Base-by-base conservation (phyloP, 2,329 filamentous ascomycete genomes). In the Dendrostoma leiphaemia region DNA sequence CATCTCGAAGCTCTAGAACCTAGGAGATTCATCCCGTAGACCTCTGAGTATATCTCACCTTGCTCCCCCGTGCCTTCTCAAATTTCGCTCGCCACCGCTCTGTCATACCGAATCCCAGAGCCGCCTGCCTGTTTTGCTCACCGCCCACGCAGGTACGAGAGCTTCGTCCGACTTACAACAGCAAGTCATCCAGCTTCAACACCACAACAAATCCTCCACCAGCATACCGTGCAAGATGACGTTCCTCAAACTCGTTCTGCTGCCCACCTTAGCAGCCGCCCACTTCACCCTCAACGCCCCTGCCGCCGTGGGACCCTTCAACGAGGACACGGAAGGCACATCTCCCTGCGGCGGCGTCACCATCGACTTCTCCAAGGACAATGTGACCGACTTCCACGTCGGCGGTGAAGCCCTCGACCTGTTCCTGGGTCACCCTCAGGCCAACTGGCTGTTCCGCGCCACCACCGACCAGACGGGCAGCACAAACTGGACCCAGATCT, bases 361-460 rank as follows among this genome's bases (percentile, higher is more conserved):
- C 0, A 70, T 78, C 29, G 70, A 78, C 59, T 74, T 81, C 50
- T 44, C 61, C 51, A 60, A 60, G 7, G 60, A 66, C 59, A 70
- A 70, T 44, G 60, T 70, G 23, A 72, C 73, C 49, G 71, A 82
- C 60, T 84, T 84, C 67, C 76, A 83, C 63, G 78, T 84, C 55
- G 80, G 70, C 60, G 81, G 82, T 60, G 78, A 84, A 60, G 69
- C 77, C 53, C 70, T 85, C 31, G 72, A 74, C 56, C 63, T 79
- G 47, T 68, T 66, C 7, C 71, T 76, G 7, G 74, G 72, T 3
- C 83, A 86, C 62, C 71, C 78, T 3, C 72, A 81, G 64, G 70
- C 72, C 60, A 80, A 72, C 51, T 85, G 76, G 77, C 72, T 85
- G 15, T 80, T 82, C 71, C 81, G 83, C 58, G 79, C 75, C 59